Evolutionary conservation across 495 filamentous ascomycete genomes (phyloP).

Genomic region (Bathelium albidoporum): DNA sequence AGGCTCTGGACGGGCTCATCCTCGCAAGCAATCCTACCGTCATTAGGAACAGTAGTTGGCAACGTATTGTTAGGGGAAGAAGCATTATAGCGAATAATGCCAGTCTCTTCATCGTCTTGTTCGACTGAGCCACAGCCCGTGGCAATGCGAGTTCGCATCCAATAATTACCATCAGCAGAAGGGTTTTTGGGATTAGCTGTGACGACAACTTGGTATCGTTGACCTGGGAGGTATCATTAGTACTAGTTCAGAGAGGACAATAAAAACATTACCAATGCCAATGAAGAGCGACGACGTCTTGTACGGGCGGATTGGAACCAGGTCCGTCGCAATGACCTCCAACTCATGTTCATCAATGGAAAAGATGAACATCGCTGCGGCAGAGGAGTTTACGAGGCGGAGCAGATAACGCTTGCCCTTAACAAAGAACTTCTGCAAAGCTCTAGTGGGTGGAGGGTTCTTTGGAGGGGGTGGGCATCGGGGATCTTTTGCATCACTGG

Average conservation of each 20-base stretch:
- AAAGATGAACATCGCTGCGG: slow-evolving; percentile 41
- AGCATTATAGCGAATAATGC: slow-evolving; percentile 4
- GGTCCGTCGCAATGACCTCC: slow-evolving; percentile 36
- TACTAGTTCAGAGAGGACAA: neutral
- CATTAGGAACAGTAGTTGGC: slow-evolving; percentile 4
- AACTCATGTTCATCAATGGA: slow-evolving; percentile 34
- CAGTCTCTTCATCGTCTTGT: slow-evolving; percentile 8
- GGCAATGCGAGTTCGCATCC: slow-evolving; percentile 7
- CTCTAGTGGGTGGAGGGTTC: neutral
- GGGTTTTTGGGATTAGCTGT: slow-evolving; percentile 2
- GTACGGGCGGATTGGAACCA: slow-evolving; percentile 34
- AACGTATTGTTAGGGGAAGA: neutral
- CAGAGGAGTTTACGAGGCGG: slow-evolving; percentile 58
- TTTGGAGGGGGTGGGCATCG: neutral
- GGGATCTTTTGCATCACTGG: too few relatives aligned
- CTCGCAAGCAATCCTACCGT: slow-evolving; percentile 9
- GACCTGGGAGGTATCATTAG: neutral
- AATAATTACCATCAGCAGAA: slow-evolving; percentile 3
- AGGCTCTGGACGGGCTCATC: slow-evolving; percentile 13
- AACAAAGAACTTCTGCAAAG: slow-evolving; percentile 23
- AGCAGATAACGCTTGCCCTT: slow-evolving; percentile 52
- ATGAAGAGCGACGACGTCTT: slow-evolving; percentile 22
- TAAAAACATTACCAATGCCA: slow-evolving; percentile 23
- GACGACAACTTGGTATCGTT: slow-evolving; percentile 10
- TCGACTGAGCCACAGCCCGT: slow-evolving; percentile 6